phyloP scores from a whole-genome alignment of 768 basidiomycete species.

The Lentinula edodes region DNA sequence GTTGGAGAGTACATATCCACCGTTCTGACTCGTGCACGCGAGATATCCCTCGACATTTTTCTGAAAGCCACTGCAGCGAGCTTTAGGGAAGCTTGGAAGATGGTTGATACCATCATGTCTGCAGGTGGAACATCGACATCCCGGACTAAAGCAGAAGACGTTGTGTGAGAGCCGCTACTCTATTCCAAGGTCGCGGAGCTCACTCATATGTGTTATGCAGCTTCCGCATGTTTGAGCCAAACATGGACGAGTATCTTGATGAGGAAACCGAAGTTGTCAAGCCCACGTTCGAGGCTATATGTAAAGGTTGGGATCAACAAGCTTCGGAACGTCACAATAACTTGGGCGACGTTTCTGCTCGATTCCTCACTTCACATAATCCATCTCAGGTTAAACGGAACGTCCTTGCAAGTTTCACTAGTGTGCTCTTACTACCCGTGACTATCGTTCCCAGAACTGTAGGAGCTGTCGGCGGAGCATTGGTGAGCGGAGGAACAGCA shows the following conservation, averaged over 20 bases:
- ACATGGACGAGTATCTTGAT: conserved; percentile 97
- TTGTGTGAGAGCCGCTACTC: conserved; percentile 54
- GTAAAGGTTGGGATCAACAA: conserved; percentile 74
- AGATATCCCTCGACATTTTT: conserved; percentile 65
- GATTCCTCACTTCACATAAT: conserved; percentile 81
- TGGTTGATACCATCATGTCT: conserved; percentile 71
- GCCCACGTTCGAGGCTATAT: conserved; percentile 64
- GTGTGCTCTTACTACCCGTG: conserved; percentile 85
- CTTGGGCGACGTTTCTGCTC: conserved; percentile 26
- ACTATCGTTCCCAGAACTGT: conserved; percentile 90
- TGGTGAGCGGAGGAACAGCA: conserved; percentile 66
- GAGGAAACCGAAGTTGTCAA: conserved; percentile 88
- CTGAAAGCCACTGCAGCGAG: conserved; percentile 85
- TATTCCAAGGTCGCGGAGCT: neutral
- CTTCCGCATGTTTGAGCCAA: conserved; percentile 90
- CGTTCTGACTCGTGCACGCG: conserved; percentile 71
- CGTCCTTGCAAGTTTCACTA: conserved; percentile 87
- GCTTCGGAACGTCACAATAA: conserved; percentile 12
- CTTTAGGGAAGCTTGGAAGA: conserved; percentile 82
- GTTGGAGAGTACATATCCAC: conserved; percentile 85
- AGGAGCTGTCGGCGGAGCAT: conserved; percentile 30
- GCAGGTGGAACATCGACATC: conserved; percentile 41
- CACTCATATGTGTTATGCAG: conserved; percentile 31
- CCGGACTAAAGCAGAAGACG: conserved; percentile 65
- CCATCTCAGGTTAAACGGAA: conserved; percentile 91